Evolutionary conservation across 805 yeast genomes (phyloP), one percentile per base, ranked within the genome.

Genomic region (Candida sithepensis): DNA sequence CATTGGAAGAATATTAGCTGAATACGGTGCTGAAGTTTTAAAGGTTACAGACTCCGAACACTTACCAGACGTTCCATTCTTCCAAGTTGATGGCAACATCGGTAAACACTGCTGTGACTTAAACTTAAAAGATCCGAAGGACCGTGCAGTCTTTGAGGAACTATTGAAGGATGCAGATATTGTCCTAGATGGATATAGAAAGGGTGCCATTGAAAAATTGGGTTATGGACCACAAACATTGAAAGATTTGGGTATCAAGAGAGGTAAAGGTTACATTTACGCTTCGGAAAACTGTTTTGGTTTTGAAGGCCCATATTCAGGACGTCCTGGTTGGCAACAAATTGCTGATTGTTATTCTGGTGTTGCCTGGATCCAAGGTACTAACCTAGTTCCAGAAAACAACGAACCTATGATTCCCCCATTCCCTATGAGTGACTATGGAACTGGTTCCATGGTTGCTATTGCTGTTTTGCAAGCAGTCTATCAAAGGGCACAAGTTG

Each of bases 241-340:
- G 21, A 57, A 62, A 28, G 54, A 55, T 32, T 42, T 63, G 13
- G 70, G 61, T 7, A 54, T 56, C 37, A 45, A 51, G 24, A 52
- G 70, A 39, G 63, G 63, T 13, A 65, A 61, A 44, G 70, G 70
- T 4, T 60, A 61, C 39, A 61, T 66, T 14, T 62, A 63, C 46
- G 69, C 62, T 7, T 54, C 66, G 16, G 70, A 66, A 47, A 63
- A 66, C 45, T 52, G 56, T 37, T 52, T 52, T 52, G 70, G 70
- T 4, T 65, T 59, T 42, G 49, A 51, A 32, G 70, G 70, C 18
- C 64, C 58, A 24, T 66, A 66, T 61, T 16, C 57, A 9, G 56
- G 52, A n/a, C 48, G 70, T 16, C 53, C 70, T 10, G 71, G 70
- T 9, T 66, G 70, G 71, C 71, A 66, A 51, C 70, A 66, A 48